A percentile compares a stretch with the other conserved stretches of the same genome.
phyloP scores from a whole-genome alignment of 2,329 filamentous ascomycete genomes.

The Rachicladosporium sp. region DNA sequence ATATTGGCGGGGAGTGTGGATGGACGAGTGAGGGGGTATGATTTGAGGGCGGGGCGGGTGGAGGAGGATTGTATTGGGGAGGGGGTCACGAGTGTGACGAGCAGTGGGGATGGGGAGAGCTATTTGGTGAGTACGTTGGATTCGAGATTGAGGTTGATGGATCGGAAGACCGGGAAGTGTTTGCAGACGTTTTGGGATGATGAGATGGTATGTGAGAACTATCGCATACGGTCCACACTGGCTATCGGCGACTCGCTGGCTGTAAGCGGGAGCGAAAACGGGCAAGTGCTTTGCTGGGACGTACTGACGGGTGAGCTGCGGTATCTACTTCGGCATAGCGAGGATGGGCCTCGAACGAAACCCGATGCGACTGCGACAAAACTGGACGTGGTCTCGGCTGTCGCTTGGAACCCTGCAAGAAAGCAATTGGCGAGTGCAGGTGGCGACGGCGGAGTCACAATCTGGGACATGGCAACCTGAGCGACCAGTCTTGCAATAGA shows the following conservation, averaged over 20 bases:
- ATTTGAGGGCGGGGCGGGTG: conserved; percentile 61
- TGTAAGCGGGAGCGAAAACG: conserved; percentile 69
- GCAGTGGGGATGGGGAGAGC: conserved; percentile 61
- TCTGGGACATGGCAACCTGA: conserved; percentile 18
- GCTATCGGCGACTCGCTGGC: conserved; percentile 67
- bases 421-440: conserved; percentile 39
- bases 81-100: conserved; percentile 58
- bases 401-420: conserved; percentile 34
- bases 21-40: conserved; percentile 69
- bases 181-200: conserved; percentile 57
- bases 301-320: conserved; percentile 58
- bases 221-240: conserved; percentile 64
- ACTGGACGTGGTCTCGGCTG: conserved; percentile 36
- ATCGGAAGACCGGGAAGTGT: conserved; percentile 60
- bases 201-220: conserved; percentile 49
- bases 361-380: conserved; percentile 26
- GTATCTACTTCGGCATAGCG: conserved; percentile 43
- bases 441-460: conserved; percentile 32
- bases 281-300: conserved; percentile 71
- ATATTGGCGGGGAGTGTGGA: conserved; percentile 73
- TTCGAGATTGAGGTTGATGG: conserved; percentile 66
- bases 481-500: no score
- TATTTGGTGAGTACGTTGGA: conserved; percentile 67
- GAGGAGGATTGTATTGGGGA: conserved; percentile 48
- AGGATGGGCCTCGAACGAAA: conserved; percentile 11